Percentiles rank a stretch among this genome's conserved stretches.
Conservation (phyloP, 106 monocot species). For the Ottelia alismoides region DNA sequence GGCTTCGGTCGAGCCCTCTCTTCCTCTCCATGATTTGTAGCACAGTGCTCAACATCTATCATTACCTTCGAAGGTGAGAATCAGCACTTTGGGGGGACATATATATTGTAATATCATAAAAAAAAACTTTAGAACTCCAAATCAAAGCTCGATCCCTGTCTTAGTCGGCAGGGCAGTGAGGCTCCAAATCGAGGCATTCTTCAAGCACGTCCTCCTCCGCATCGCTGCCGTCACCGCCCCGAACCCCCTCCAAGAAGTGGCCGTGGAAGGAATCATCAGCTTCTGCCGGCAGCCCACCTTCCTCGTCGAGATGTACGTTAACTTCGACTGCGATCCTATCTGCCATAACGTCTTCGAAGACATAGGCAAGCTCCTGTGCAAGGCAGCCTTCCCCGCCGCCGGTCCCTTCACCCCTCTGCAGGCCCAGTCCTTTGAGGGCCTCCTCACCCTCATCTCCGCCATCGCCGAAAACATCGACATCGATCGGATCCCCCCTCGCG, state of each 20-base stretch:
- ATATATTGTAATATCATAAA: too few relatives aligned
- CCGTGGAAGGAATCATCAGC: conserved; percentile 52
- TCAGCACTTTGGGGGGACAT: too few relatives aligned
- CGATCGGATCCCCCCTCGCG: conserved; percentile 6
- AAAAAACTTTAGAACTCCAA: too few relatives aligned
- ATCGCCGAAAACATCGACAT: too few relatives aligned
- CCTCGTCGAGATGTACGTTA: conserved; percentile 66
- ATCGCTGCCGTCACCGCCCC: conserved; percentile 34
- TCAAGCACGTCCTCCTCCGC: conserved; percentile 44
- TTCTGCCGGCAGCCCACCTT: conserved; percentile 75
- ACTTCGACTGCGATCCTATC: conserved; percentile 82
- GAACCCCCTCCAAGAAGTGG: conserved; percentile 64
- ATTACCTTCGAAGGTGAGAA: conserved; percentile 69
- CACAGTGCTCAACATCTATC: conserved; percentile 73
- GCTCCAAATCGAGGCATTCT: conserved; percentile 90
- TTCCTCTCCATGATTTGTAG: conserved; percentile 90
- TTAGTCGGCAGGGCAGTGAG: conserved; percentile 31
- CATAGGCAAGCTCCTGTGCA: conserved; percentile 59
- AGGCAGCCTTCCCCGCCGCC: conserved; percentile 40
- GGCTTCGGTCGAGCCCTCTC: conserved; percentile 29
- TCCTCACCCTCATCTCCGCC: too few relatives aligned
- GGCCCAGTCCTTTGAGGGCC: too few relatives aligned
- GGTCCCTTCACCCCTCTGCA: conserved; percentile 42
- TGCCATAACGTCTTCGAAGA: conserved; percentile 60
- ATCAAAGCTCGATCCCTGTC: too few relatives aligned